These are phyloP conservation scores for Fraxinus baroniana DNA, from an alignment of 305 asterid species.

Conservation along the genomic window DNA sequence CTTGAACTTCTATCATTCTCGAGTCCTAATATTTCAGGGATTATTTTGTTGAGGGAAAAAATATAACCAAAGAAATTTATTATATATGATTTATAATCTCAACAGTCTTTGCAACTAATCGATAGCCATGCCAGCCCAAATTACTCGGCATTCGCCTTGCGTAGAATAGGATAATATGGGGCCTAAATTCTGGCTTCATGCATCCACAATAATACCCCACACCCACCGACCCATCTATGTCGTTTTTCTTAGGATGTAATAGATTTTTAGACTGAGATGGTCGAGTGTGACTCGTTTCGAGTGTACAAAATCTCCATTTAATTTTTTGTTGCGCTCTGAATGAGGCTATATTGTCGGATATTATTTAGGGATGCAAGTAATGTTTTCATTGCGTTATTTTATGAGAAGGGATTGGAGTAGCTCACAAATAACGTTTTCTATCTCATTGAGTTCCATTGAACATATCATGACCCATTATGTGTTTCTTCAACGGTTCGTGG, in stretches of 20 bases:
- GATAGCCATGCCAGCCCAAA: slow-evolving; percentile 6
- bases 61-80: not conserved
- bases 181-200: not conserved
- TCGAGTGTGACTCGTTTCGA: not conserved
- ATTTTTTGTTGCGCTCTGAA: not conserved
- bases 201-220: not conserved
- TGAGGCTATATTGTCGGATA: not conserved
- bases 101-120: not conserved
- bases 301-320: not conserved
- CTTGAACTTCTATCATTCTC: not conserved
- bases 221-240: not conserved
- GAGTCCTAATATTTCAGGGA: not conserved
- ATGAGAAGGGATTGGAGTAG: no score
- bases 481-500: no score
- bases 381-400: no score
- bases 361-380: not conserved
- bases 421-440: no score
- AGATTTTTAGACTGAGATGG: not conserved
- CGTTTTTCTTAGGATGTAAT: not conserved
- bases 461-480: no score
- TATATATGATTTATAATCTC: not conserved
- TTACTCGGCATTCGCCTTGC: not conserved
- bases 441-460: not conserved
- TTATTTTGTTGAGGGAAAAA: no score
- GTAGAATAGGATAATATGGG: no score